Evolutionary conservation across 2,329 filamentous ascomycete species (phyloP).

Genomic region (Pseudomassariella vexata): DNA sequence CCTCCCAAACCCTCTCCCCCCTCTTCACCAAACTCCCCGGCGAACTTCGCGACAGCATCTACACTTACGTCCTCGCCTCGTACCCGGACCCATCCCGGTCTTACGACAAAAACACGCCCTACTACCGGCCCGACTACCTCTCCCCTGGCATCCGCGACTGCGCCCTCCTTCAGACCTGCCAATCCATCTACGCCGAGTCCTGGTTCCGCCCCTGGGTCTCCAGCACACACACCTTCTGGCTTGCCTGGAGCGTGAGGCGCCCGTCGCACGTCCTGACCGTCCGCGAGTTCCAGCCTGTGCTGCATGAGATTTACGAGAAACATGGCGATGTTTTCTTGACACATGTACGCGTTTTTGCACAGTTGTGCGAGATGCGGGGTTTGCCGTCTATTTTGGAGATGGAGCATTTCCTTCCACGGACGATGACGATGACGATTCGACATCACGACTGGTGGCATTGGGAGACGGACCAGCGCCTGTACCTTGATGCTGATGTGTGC

Average conservation of each 20-base stretch:
- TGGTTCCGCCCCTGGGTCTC: background rate
- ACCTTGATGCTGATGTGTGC: no score
- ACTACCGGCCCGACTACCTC: background rate
- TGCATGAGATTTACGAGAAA: background rate
- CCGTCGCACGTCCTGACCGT: background rate
- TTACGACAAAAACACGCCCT: background rate
- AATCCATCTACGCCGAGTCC: background rate
- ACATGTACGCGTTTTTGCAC: background rate
- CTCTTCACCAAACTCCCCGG: background rate
- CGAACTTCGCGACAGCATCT: background rate
- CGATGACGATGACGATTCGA: background rate
- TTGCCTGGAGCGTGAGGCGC: background rate
- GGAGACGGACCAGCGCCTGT: background rate
- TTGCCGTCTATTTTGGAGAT: background rate
- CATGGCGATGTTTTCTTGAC: background rate
- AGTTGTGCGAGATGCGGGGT: background rate
- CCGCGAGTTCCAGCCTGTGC: background rate
- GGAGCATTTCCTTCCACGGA: background rate
- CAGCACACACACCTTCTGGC: background rate
- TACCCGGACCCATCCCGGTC: background rate
- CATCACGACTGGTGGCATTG: background rate
- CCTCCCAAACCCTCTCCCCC: background rate
- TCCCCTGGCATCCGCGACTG: background rate
- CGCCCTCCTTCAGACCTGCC: background rate
- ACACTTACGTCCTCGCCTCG: background rate